Conservation (phyloP, 352 stramenopile genomes). For the Pythium dissimile region DNA sequence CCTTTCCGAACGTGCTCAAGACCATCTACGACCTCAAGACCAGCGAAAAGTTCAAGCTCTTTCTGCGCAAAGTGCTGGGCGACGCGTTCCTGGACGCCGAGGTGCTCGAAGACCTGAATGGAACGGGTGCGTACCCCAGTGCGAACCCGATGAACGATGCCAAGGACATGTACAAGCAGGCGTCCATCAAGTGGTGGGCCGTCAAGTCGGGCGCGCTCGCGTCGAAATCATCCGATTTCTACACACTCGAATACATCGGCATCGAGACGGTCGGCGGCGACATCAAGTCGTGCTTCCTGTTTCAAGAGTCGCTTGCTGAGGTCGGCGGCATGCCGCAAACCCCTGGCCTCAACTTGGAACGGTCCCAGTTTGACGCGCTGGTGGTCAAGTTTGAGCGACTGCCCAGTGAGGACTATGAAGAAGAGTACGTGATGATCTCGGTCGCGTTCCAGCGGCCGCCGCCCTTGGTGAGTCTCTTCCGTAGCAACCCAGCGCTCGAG, state of each 20-base stretch:
- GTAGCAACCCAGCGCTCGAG: constrained; percentile 77
- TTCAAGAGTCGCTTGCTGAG: constrained; percentile 82
- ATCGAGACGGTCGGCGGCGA: constrained; percentile 72
- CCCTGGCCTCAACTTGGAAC: constrained; percentile 71
- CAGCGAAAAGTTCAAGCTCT: constrained; percentile 81
- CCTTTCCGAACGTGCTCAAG: constrained; percentile 81
- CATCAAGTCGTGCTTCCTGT: constrained; percentile 82
- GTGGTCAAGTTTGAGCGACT: constrained; percentile 86
- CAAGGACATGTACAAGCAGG: constrained; percentile 83
- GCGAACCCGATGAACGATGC: constrained; percentile 64
- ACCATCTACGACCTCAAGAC: constrained; percentile 84
- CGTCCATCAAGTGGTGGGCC: constrained; percentile 87
- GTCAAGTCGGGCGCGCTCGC: constrained; percentile 77
- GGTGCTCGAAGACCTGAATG: constrained; percentile 80
- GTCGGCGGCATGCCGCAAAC: constrained; percentile 82
- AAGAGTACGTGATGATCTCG: constrained; percentile 79
- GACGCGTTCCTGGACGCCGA: constrained; percentile 83
- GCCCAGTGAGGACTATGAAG: constrained; percentile 51
- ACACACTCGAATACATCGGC: constrained; percentile 85
- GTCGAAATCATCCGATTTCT: constrained; percentile 84
- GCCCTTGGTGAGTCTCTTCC: constrained; percentile 77
- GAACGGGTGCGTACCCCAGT: constrained; percentile 73
- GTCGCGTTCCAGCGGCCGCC: constrained; percentile 83
- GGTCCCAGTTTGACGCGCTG: constrained; percentile 79
- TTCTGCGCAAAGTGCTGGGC: constrained; percentile 76